These are phyloP conservation scores for Termitomyces sp. DNA, from an alignment of 768 basidiomycete genomes.

Conservation along the genomic window DNA sequence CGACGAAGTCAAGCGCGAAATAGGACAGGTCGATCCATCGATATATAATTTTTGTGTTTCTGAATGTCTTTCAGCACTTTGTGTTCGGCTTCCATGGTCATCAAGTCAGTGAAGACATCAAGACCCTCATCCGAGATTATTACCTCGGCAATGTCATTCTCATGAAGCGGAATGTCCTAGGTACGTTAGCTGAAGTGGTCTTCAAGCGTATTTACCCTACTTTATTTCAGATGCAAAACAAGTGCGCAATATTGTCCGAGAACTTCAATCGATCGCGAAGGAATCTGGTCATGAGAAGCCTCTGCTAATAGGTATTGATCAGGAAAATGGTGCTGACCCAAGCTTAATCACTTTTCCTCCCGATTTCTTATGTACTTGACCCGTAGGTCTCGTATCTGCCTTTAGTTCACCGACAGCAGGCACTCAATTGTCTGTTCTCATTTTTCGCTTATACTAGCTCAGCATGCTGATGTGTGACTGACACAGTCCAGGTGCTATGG, in stretches of 20 bases:
- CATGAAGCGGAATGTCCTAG: conserved; percentile 64
- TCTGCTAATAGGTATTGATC: conserved; percentile 68
- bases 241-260: conserved; percentile 41
- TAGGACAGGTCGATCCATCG: conserved; percentile 37
- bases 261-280: conserved; percentile 54
- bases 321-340: conserved; percentile 56
- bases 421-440: conserved; percentile 59
- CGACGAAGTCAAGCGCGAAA: conserved; percentile 38
- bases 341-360: not conserved
- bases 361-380: not conserved
- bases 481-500: conserved; percentile 71
- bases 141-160: conserved; percentile 66
- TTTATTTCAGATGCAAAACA: conserved; percentile 44
- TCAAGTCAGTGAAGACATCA: conserved; percentile 47
- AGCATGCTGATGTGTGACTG: not conserved
- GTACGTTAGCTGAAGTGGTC: conserved; percentile 25
- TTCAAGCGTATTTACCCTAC: not conserved
- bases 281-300: conserved; percentile 53
- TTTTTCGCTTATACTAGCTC: not conserved
- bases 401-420: conserved; percentile 56
- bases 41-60: not conserved
- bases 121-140: conserved; percentile 57
- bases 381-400: conserved; percentile 63
- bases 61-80: conserved; percentile 48
- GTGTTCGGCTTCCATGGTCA: conserved; percentile 68